These are phyloP conservation scores for Cerrena zonata DNA, from an alignment of 1,284 basidiomycete genomes.

Conservation along the genomic window DNA sequence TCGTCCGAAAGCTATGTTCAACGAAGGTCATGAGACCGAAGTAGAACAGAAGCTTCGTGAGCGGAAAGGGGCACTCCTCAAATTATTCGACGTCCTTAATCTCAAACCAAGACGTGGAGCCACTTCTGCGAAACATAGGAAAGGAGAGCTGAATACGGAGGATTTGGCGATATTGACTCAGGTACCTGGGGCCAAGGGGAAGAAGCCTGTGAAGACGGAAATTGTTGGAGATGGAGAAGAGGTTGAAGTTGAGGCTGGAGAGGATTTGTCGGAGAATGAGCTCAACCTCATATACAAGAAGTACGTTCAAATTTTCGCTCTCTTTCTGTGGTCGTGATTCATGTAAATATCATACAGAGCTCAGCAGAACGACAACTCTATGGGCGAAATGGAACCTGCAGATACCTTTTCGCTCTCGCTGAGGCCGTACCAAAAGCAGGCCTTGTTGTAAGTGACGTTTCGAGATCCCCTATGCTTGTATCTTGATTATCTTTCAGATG, in stretches of 20 bases:
- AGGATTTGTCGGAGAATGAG: constrained; percentile 74
- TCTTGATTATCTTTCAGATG: constrained; percentile 47
- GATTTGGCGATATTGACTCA: constrained; percentile 35
- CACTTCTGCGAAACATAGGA: constrained; percentile 25
- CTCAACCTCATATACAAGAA: constrained; percentile 77
- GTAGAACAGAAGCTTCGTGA: constrained; percentile 72
- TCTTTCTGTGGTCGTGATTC: neutral
- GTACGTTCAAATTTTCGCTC: constrained; percentile 35
- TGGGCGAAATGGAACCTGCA: constrained; percentile 81
- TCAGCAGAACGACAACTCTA: constrained; percentile 65
- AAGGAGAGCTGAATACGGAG: constrained; percentile 34
- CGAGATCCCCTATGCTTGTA: neutral
- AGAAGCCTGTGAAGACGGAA: constrained; percentile 36
- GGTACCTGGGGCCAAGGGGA: constrained; percentile 30
- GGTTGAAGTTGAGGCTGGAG: constrained; percentile 63
- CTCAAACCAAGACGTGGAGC: constrained; percentile 44
- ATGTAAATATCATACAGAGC: neutral
- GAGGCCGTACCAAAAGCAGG: constrained; percentile 92
- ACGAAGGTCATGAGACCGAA: constrained; percentile 69
- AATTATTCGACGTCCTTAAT: constrained; percentile 60
- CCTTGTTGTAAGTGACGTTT: constrained; percentile 51
- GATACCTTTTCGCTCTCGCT: constrained; percentile 75
- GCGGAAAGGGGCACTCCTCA: constrained; percentile 63
- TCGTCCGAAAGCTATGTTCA: constrained; percentile 40
- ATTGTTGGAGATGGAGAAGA: constrained; percentile 64